These are phyloP conservation scores for Globisporangium megalacanthum DNA, from an alignment of 352 stramenopile species.

Conservation along the genomic window DNA sequence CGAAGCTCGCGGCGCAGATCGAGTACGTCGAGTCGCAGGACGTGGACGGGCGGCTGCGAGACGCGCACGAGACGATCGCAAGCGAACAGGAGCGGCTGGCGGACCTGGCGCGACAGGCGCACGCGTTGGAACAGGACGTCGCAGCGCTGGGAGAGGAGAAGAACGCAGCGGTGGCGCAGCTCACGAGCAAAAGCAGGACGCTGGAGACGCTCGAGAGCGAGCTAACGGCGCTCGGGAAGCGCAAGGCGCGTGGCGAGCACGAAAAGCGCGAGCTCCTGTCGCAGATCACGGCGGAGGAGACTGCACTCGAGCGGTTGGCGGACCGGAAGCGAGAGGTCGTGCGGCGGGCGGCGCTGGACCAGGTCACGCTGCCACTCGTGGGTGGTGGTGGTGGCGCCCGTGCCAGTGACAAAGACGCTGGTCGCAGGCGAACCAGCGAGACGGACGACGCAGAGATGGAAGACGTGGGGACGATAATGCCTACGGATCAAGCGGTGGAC, in stretches of 20 bases:
- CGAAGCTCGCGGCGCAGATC: slow-evolving; percentile 80
- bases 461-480: slow-evolving; percentile 20
- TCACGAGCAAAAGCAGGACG: slow-evolving; percentile 24
- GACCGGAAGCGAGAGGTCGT: slow-evolving; percentile 94
- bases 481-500: slow-evolving; percentile 52
- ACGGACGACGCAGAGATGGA: slow-evolving; percentile 63
- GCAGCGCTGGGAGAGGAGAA: slow-evolving; percentile 70
- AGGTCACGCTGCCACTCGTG: slow-evolving; percentile 87
- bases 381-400: not conserved
- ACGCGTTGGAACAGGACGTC: slow-evolving; percentile 35
- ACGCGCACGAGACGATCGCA: slow-evolving; percentile 35
- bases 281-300: slow-evolving; percentile 85
- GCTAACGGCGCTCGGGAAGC: slow-evolving; percentile 52
- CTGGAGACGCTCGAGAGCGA: slow-evolving; percentile 57
- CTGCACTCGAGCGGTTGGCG: slow-evolving; percentile 87
- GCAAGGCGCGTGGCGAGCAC: slow-evolving; percentile 61
- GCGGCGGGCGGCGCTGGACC: slow-evolving; percentile 92
- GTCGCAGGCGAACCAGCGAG: slow-evolving; percentile 4
- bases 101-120: slow-evolving; percentile 48
- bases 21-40: slow-evolving; percentile 66
- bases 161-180: slow-evolving; percentile 43
- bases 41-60: slow-evolving; percentile 39
- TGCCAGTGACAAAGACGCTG: too few relatives aligned
- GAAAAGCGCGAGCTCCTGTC: slow-evolving; percentile 72
- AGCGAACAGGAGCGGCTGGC: slow-evolving; percentile 50